Conservation (phyloP, 169 alveolate genomes). For the Babesia bigemina region DNA sequence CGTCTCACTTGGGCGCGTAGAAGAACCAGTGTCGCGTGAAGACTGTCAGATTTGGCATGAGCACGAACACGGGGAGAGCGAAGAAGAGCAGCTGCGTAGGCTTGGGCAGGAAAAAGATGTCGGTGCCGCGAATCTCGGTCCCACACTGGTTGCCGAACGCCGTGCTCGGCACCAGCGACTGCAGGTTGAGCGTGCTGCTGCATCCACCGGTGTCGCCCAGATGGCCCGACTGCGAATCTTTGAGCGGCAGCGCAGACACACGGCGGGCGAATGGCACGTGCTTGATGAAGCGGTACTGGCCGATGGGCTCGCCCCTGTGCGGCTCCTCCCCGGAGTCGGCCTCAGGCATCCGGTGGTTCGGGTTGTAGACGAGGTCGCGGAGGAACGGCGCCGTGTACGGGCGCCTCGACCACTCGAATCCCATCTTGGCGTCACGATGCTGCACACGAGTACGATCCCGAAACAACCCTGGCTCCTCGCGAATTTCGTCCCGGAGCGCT, state of each 20-base stretch:
- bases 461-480: too few relatives aligned
- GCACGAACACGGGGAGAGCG: conserved; percentile 76
- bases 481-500: too few relatives aligned
- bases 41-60: conserved; percentile 76
- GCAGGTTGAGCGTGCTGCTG: conserved; percentile 57
- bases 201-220: conserved; percentile 65
- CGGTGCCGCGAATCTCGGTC: conserved; percentile 62
- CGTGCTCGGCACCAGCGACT: conserved; percentile 64
- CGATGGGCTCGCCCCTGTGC: conserved; percentile 28
- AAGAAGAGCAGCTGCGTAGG: conserved; percentile 73
- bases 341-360: conserved; percentile 12
- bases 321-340: conserved; percentile 10
- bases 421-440: conserved; percentile 11
- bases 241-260: conserved; percentile 44
- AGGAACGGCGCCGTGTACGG: conserved; percentile 71
- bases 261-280: conserved; percentile 52
- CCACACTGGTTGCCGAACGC: conserved; percentile 66
- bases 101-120: conserved; percentile 75
- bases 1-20: conserved; percentile 70
- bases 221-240: conserved; percentile 40
- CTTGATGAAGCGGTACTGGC: conserved; percentile 30
- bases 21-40: conserved; percentile 76
- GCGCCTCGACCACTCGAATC: conserved; percentile 61
- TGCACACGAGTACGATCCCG: background rate
- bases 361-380: conserved; percentile 58